A percentile compares a stretch with the other conserved stretches of the same genome.
Conservation (phyloP, 495 filamentous ascomycete genomes). For the Talaromyces liani region DNA sequence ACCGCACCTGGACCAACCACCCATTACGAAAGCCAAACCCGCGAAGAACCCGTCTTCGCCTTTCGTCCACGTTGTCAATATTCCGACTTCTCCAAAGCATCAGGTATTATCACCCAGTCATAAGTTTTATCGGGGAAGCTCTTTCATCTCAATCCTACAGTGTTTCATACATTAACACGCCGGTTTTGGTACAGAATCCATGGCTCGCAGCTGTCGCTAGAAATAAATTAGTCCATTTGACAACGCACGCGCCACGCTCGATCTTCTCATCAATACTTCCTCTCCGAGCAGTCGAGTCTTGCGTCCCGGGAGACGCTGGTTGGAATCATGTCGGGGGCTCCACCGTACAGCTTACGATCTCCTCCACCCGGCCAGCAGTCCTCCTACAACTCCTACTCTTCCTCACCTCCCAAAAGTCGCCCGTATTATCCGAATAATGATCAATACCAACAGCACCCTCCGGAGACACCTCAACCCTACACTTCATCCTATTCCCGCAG, state of each 20-base stretch:
- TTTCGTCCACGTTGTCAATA: neutral
- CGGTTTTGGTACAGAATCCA: neutral
- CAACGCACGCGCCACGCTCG: neutral
- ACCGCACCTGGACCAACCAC: neutral
- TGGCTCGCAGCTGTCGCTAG: slow-evolving; percentile 11
- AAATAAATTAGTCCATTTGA: slow-evolving; percentile 4
- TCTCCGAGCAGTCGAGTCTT: neutral
- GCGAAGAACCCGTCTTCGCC: neutral
- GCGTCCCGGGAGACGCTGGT: slow-evolving; percentile 20
- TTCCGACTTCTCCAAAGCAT: neutral
- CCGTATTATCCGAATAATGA: slow-evolving; percentile 51
- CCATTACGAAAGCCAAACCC: neutral
- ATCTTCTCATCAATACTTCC: neutral
- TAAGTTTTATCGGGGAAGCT: neutral
- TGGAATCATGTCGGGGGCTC: slow-evolving; percentile 43
- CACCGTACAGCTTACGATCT: slow-evolving; percentile 39
- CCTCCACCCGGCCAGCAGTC: slow-evolving; percentile 35
- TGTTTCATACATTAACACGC: neutral
- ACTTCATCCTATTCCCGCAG: slow-evolving; percentile 47
- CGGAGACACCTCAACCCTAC: slow-evolving; percentile 46
- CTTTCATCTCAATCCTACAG: neutral
- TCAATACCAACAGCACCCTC: slow-evolving; percentile 45
- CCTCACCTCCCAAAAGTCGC: slow-evolving; percentile 42
- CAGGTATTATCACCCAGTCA: neutral
- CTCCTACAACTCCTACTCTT: slow-evolving; percentile 28